Evolutionary conservation across 352 stramenopile genomes (phyloP).

Genomic region (Globisporangium cederbergense): DNA sequence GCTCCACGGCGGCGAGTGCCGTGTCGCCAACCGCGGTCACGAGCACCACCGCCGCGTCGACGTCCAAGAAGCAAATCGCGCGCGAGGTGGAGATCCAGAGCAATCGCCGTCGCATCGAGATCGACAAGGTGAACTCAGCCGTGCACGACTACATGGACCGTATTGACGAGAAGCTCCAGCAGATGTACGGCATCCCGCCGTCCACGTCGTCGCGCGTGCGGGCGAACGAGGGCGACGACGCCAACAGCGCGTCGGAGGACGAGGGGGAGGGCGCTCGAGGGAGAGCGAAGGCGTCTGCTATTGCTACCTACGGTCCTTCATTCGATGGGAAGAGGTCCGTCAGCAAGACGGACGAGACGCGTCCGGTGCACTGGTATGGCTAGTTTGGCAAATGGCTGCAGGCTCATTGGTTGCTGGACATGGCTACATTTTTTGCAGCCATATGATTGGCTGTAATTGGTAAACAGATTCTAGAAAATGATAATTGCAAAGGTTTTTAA

Average conservation of each 20-base stretch:
- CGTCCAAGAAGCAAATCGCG: constrained; percentile 10
- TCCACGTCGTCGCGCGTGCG: constrained; percentile 19
- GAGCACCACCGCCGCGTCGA: not conserved
- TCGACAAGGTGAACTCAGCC: constrained; percentile 67
- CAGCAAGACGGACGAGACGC: constrained; percentile 9
- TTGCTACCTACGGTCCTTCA: not conserved
- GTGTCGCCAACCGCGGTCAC: not conserved
- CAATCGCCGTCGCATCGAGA: constrained; percentile 35
- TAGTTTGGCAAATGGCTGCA: not conserved
- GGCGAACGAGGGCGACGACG: not conserved
- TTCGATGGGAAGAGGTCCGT: not conserved
- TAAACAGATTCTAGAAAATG: not conserved
- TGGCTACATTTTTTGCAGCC: not conserved
- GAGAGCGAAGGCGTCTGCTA: not conserved
- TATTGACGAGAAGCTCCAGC: constrained; percentile 75
- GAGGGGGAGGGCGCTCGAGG: not conserved
- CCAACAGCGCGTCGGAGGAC: not conserved
- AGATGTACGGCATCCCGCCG: constrained; percentile 74
- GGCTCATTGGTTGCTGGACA: not conserved
- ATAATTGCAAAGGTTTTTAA: too few species aligned
- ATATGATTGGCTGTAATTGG: not conserved
- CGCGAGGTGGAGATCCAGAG: constrained; percentile 15
- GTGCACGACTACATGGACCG: constrained; percentile 82
- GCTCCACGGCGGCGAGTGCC: not conserved
- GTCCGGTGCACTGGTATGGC: constrained; percentile 11